Evolutionary conservation across 148 eudicot species (phyloP).

Genomic region (Beta vulgaris): DNA sequence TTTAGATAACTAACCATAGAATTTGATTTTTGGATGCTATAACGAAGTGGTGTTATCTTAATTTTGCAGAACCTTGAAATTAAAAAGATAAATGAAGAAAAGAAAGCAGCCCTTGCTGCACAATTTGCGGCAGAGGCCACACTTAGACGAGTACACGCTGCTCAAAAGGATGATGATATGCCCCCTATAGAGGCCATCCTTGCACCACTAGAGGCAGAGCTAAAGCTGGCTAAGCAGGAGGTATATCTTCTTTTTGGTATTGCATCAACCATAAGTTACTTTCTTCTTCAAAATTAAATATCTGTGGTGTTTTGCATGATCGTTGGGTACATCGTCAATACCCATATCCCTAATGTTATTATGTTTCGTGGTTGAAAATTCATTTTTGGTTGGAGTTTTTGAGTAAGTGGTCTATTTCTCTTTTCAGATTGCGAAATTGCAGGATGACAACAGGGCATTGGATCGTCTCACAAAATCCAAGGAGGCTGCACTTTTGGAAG

Average conservation of each 20-base stretch:
- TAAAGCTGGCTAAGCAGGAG: conserved; percentile 76
- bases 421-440: conserved; percentile 69
- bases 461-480: conserved; percentile 95
- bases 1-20: background rate
- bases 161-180: conserved; percentile 93
- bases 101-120: conserved; percentile 81
- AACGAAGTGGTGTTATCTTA: conserved; percentile 4
- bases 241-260: conserved; percentile 31
- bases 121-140: conserved; percentile 99
- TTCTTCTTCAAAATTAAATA: background rate
- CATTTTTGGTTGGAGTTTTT: background rate
- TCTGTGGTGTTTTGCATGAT: background rate
- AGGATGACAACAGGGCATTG: conserved; percentile 90
- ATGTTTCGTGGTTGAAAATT: background rate
- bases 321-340: background rate
- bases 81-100: conserved; percentile 83
- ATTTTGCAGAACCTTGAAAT: conserved; percentile 77
- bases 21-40: conserved; percentile 14
- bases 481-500: conserved; percentile 92
- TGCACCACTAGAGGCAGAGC: conserved; percentile 93
- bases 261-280: background rate
- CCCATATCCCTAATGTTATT: too few species aligned
- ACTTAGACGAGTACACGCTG: conserved; percentile 94
- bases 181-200: conserved; percentile 96
- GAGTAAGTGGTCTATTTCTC: conserved; percentile 20